A percentile compares a stretch with the other conserved stretches of the same genome.
These are phyloP conservation scores for Acacia concinna DNA, from an alignment of 331 rosid genomes.

Conservation along the genomic window DNA sequence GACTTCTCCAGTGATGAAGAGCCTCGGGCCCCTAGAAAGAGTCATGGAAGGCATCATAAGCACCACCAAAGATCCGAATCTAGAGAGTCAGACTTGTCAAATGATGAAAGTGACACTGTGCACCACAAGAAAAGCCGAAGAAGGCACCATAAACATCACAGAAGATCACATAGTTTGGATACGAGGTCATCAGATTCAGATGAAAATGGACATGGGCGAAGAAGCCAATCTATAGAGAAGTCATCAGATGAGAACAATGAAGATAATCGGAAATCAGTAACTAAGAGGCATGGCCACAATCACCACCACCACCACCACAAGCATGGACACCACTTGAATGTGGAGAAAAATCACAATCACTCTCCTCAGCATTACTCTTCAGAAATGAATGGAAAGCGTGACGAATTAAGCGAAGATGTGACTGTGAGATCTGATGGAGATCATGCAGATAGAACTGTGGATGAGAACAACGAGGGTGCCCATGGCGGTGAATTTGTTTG, in stretches of 20 bases:
- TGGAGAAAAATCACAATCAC: slow-evolving; percentile 32
- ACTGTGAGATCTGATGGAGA: slow-evolving; percentile 23
- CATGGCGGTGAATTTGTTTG: slow-evolving; percentile 20
- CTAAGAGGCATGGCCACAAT: slow-evolving; percentile 39
- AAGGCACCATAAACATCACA: slow-evolving; percentile 52
- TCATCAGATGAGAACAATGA: slow-evolving; percentile 57
- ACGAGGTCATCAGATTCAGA: slow-evolving; percentile 50
- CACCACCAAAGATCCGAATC: slow-evolving; percentile 42
- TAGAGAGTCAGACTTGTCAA: slow-evolving; percentile 42
- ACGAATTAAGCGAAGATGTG: slow-evolving; percentile 15
- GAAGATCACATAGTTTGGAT: slow-evolving; percentile 42
- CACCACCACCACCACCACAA: slow-evolving; percentile 27
- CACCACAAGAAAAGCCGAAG: slow-evolving; percentile 37
- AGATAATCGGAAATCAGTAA: slow-evolving; percentile 39
- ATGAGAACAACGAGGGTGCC: slow-evolving; percentile 10
- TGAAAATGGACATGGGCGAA: slow-evolving; percentile 12
- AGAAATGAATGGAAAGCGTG: slow-evolving; percentile 31
- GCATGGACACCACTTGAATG: slow-evolving; percentile 38
- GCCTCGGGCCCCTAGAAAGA: slow-evolving; percentile 37
- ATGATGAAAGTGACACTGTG: slow-evolving; percentile 37
- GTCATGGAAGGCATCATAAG: slow-evolving; percentile 47
- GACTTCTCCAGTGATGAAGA: slow-evolving; percentile 50
- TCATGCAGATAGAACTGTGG: slow-evolving; percentile 18
- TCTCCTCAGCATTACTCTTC: slow-evolving; percentile 14
- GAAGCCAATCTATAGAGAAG: slow-evolving; percentile 51